Percentiles rank a stretch among this genome's conserved stretches.
phyloP scores from a whole-genome alignment of 179 eudicot species.

The Spergularia azorica region DNA sequence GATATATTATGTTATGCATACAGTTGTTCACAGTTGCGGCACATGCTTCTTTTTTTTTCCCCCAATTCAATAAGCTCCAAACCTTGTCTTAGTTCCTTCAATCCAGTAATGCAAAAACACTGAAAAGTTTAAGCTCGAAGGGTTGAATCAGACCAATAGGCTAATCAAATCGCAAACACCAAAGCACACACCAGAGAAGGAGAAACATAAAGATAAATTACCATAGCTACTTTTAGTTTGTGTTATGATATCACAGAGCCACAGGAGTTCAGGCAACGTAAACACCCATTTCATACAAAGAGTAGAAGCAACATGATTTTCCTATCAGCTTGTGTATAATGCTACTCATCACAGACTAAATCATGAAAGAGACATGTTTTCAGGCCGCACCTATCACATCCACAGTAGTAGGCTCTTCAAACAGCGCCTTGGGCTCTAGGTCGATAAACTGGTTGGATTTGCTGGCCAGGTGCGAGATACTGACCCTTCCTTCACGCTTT shows the following conservation, averaged over 20 bases:
- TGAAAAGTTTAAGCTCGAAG: not conserved
- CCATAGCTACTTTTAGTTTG: not conserved
- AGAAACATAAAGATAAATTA: not conserved
- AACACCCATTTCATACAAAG: slow-evolving; percentile 4
- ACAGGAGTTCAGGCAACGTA: slow-evolving; percentile 7
- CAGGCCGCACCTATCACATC: slow-evolving; percentile 66
- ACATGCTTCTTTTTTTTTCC: no score
- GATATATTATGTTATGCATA: not conserved
- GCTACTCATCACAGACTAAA: not conserved
- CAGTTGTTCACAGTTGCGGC: no score
- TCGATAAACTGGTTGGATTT: slow-evolving; percentile 95
- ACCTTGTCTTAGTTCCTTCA: not conserved
- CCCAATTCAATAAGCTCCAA: not conserved
- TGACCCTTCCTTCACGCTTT: slow-evolving; percentile 85
- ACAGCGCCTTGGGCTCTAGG: slow-evolving; percentile 76
- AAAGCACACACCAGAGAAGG: not conserved
- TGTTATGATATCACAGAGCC: not conserved
- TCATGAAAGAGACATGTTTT: slow-evolving; percentile 8
- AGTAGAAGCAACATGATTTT: not conserved
- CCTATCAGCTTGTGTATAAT: not conserved
- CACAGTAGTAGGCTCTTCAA: slow-evolving; percentile 51
- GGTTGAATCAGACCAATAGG: not conserved
- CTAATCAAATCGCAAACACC: not conserved
- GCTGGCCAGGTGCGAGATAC: slow-evolving; percentile 89
- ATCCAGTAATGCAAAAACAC: not conserved